Evolutionary conservation across 371 early-diverging fungal species (phyloP).

Genomic region (Chytridium lagenaria): DNA sequence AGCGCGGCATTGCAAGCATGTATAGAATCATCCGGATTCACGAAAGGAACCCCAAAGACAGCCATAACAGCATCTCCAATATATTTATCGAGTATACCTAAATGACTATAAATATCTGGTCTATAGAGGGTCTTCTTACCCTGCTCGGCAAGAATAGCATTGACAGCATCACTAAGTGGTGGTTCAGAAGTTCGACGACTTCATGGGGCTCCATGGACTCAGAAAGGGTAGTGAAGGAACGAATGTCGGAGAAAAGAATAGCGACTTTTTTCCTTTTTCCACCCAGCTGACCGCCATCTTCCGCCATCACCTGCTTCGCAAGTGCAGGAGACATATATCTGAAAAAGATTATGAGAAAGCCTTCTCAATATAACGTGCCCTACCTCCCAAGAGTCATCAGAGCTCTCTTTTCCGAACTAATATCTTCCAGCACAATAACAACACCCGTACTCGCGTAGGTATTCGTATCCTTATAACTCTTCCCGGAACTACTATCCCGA

Average conservation of each 20-base stretch:
- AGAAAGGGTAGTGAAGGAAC: slow-evolving; percentile 52
- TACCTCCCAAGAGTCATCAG: slow-evolving; percentile 53
- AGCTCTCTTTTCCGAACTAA: slow-evolving; percentile 54
- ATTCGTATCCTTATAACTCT: slow-evolving; percentile 12
- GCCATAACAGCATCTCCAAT: slow-evolving; percentile 62
- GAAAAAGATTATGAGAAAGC: background rate
- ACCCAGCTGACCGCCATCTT: slow-evolving; percentile 48
- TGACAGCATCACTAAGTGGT: slow-evolving; percentile 58
- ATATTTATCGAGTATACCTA: slow-evolving; percentile 57
- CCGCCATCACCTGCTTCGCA: slow-evolving; percentile 55
- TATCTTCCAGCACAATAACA: slow-evolving; percentile 54
- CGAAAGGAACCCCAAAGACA: slow-evolving; percentile 60
- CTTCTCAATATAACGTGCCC: background rate
- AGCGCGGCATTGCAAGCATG: slow-evolving; percentile 57
- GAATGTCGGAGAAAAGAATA: slow-evolving; percentile 49
- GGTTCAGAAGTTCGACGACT: slow-evolving; percentile 57
- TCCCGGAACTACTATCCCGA: slow-evolving; percentile 24
- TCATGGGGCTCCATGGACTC: slow-evolving; percentile 55
- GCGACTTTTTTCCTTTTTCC: slow-evolving; percentile 53
- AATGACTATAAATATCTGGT: slow-evolving; percentile 2
- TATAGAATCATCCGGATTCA: slow-evolving; percentile 49
- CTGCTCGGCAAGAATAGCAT: slow-evolving; percentile 54
- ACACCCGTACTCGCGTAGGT: slow-evolving; percentile 32
- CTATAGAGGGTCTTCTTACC: slow-evolving; percentile 27
- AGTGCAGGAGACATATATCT: slow-evolving; percentile 57